A percentile compares a stretch with the other conserved stretches of the same genome.
Conservation (phyloP, 345 rosid species). For the Lepidium sativum region DNA sequence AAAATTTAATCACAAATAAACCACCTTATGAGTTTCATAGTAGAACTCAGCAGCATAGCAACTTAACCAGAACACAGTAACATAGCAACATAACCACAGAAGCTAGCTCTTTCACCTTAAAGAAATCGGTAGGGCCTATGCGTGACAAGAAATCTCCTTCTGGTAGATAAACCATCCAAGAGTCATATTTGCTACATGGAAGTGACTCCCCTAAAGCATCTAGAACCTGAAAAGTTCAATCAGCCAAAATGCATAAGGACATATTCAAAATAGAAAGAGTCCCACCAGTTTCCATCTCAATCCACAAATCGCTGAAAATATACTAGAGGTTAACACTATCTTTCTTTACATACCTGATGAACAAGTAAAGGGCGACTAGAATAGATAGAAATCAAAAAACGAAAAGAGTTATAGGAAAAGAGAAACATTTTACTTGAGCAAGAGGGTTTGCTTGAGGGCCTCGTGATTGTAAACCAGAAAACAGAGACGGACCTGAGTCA, state of each 20-base stretch:
- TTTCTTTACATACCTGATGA: too few species aligned
- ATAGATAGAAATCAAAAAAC: not conserved
- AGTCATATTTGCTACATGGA: constrained; percentile 76
- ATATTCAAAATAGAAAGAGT: not conserved
- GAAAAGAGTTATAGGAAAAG: not conserved
- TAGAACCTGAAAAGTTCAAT: constrained; percentile 48
- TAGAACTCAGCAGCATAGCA: too few species aligned
- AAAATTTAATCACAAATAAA: not conserved
- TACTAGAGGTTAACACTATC: not conserved
- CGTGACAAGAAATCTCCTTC: constrained; percentile 89
- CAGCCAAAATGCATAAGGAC: not conserved
- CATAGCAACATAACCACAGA: not conserved
- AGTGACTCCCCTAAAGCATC: constrained; percentile 87
- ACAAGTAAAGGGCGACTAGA: too few species aligned
- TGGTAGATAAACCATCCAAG: constrained; percentile 95
- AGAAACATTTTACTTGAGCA: constrained; percentile 53
- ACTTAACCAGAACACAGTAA: not conserved
- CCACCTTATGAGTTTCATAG: too few species aligned
- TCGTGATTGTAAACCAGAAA: constrained; percentile 85
- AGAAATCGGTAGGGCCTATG: constrained; percentile 88
- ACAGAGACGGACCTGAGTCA: constrained; percentile 90
- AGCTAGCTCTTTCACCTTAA: constrained; percentile 43
- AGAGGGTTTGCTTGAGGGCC: constrained; percentile 95
- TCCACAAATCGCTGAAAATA: not conserved
- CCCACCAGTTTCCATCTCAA: not conserved